phyloP scores from a whole-genome alignment of 225 moss, liverwort and hornwort species.

The Pseudisothecium myosuroides region DNA sequence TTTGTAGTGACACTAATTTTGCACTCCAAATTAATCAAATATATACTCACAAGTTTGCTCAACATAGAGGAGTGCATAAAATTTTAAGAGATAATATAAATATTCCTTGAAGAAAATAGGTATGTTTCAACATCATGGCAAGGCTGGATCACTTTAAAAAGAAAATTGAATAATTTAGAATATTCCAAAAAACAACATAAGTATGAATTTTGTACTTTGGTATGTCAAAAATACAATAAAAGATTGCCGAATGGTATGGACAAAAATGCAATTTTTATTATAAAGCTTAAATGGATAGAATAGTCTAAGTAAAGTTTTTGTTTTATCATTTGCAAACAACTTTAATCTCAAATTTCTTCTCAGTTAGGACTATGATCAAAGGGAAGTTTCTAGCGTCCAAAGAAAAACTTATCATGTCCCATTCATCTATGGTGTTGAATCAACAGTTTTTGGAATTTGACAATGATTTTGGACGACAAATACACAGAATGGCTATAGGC shows the following conservation, averaged over 20 bases:
- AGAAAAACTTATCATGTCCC: too few relatives aligned
- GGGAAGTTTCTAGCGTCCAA: too few relatives aligned
- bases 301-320: background rate
- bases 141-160: background rate
- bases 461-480: too few relatives aligned
- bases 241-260: background rate
- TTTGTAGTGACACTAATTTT: background rate
- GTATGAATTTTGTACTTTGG: accelerated
- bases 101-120: background rate
- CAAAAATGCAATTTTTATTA: background rate
- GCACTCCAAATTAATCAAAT: background rate
- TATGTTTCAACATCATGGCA: background rate
- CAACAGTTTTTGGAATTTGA: too few relatives aligned
- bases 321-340: background rate
- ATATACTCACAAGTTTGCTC: background rate
- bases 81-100: background rate
- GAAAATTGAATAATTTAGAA: background rate
- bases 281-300: background rate
- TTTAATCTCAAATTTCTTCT: background rate
- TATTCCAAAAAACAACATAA: background rate
- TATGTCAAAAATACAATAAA: background rate
- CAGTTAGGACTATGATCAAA: too few relatives aligned
- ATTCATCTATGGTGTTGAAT: too few relatives aligned
- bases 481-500: too few relatives aligned
- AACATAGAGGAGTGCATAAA: background rate